Evolutionary conservation across 2,329 filamentous ascomycete genomes (phyloP), one percentile per base, ranked within the genome.

Genomic region (Paramyrothecium roridum): DNA sequence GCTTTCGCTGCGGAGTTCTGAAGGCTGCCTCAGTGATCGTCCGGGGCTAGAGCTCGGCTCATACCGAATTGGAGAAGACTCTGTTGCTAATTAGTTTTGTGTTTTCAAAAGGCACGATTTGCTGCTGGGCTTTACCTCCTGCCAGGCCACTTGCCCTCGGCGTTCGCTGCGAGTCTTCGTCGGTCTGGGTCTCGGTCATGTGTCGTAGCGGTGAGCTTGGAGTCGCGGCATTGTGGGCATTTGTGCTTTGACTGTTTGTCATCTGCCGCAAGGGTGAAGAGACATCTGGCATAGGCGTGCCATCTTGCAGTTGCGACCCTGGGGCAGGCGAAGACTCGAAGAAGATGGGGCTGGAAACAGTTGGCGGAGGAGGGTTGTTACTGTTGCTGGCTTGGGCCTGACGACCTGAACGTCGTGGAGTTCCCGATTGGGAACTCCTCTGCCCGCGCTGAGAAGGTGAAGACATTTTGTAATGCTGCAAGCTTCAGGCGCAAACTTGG

Each of bases 61-160:
- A 70, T 97, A 98, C 70, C 87, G 86, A 62, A 98, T 91, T 1
- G 93, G 93, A 1, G 93, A 98, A 0, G 93, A 98, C 67, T 93
- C 93, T 96, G 62, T 50, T 21, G 33, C 19, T 13, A 26, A 37
- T 67, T 40, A 65, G 55, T 52, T 40, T 48, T 43, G 12, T 13
- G 17, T 3, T 23, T n/a, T 20, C 53, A 6, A 7, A 3, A 10
- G 16, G 21, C 12, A n/a, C 20, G 3, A 20, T 16, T 10, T 26
- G 22, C 46, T 22, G 8, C n/a, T 3, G 8, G 20, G 23, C n/a
- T 60, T 71, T 71, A 90, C 89, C 89, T 76, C 87, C 85, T 61
- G 85, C 76, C 46, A 79, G 76, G 50, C 77, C 76, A 59, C 82
- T 86, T 8, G 89, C 88, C 68, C 87, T 81, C 8, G 90, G 90